phyloP scores from a whole-genome alignment of 495 filamentous ascomycete genomes.

The Penicillium psychrofluorescens region DNA sequence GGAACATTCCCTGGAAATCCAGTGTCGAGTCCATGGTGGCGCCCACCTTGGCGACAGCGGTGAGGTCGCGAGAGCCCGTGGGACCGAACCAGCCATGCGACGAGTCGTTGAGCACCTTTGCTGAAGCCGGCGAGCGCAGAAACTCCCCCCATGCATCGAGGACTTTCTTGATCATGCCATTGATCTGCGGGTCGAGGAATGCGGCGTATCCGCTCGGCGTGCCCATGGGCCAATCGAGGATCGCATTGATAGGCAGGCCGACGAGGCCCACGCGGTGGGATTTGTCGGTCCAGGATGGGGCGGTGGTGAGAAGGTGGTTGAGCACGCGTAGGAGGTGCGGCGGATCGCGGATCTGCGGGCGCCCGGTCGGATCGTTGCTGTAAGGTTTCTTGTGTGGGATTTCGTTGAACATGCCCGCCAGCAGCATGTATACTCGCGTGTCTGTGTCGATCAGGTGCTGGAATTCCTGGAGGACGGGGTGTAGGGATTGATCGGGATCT shows the following conservation, averaged over 20 bases:
- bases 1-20: slow-evolving; percentile 52
- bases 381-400: slow-evolving; percentile 51
- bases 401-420: slow-evolving; percentile 56
- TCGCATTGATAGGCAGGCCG: slow-evolving; percentile 59
- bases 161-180: slow-evolving; percentile 58
- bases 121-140: slow-evolving; percentile 48
- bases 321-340: slow-evolving; percentile 57
- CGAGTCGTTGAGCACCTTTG: slow-evolving; percentile 44
- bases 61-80: slow-evolving; percentile 18
- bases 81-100: slow-evolving; percentile 56
- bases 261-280: slow-evolving; percentile 51
- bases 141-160: slow-evolving; percentile 62
- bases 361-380: slow-evolving; percentile 51
- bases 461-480: slow-evolving; percentile 36
- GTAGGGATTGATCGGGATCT: slow-evolving; percentile 8
- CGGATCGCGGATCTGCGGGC: slow-evolving; percentile 55
- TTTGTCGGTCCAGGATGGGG: slow-evolving; percentile 53
- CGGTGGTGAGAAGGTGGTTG: slow-evolving; percentile 54
- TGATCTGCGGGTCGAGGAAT: slow-evolving; percentile 62
- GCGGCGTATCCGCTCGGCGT: slow-evolving; percentile 58
- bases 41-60: slow-evolving; percentile 41
- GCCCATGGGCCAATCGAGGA: slow-evolving; percentile 69
- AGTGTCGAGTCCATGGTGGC: slow-evolving; percentile 24
- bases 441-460: slow-evolving; percentile 39
- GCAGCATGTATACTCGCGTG: slow-evolving; percentile 29